Evolutionary conservation across 805 yeast genomes (phyloP).

Genomic region (Myxozyma nipponensis): DNA sequence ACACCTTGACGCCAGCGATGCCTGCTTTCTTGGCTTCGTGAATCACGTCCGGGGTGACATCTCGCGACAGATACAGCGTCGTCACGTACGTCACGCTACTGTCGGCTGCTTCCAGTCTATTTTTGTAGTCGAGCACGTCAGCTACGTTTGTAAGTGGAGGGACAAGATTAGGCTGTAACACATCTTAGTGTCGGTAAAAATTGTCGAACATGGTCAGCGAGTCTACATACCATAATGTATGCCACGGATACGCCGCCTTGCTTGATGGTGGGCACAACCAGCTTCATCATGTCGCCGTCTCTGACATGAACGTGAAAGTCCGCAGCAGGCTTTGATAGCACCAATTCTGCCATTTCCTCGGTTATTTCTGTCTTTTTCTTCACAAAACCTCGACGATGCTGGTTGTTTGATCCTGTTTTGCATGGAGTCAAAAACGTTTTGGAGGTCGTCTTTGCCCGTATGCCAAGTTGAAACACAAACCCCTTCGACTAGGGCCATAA

Average conservation of each 20-base stretch:
- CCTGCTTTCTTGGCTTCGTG: slow-evolving; percentile 67
- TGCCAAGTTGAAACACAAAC: too few species aligned
- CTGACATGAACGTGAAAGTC: slow-evolving; percentile 97
- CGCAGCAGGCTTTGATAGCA: slow-evolving; percentile 47
- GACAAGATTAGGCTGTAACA: slow-evolving; percentile 65
- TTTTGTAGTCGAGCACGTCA: slow-evolving; percentile 66
- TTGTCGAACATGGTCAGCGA: neutral
- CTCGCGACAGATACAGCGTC: slow-evolving; percentile 79
- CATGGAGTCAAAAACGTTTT: neutral
- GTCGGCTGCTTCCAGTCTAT: slow-evolving; percentile 56
- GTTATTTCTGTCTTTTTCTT: neutral
- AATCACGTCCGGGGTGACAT: slow-evolving; percentile 80
- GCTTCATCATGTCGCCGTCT: slow-evolving; percentile 88
- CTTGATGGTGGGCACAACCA: slow-evolving; percentile 83
- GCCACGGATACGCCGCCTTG: slow-evolving; percentile 90
- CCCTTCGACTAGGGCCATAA: too few species aligned
- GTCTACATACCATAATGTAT: slow-evolving; percentile 61
- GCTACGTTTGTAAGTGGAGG: slow-evolving; percentile 86
- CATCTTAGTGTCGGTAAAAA: neutral
- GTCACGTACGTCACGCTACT: slow-evolving; percentile 85
- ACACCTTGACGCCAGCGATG: slow-evolving; percentile 85
- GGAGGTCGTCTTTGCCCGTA: slow-evolving; percentile 1
- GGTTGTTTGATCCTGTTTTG: slow-evolving; percentile 4
- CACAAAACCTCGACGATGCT: slow-evolving; percentile 3
- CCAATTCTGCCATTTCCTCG: neutral